Percentiles rank a stretch among this genome's conserved stretches.
Conservation (phyloP, 768 basidiomycete species). For the Sutorius australiensis region DNA sequence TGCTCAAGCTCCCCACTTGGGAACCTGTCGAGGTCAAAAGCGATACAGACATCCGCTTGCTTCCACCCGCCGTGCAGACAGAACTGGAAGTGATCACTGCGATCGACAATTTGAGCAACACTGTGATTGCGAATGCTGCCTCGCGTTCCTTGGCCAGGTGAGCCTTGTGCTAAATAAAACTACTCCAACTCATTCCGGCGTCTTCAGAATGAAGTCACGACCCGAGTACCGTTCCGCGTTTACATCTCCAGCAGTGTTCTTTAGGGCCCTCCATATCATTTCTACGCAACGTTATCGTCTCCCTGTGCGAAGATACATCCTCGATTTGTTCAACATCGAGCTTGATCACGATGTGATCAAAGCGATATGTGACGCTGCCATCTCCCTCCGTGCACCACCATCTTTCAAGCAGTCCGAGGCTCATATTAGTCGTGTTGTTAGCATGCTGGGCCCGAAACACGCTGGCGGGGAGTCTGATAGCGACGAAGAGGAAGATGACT, state of each 20-base stretch:
- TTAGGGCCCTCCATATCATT: conserved; percentile 81
- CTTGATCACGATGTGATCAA: conserved; percentile 60
- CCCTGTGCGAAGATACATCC: conserved; percentile 86
- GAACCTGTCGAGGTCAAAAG: conserved; percentile 32
- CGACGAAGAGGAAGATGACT: conserved; percentile 53
- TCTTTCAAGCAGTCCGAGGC: conserved; percentile 42
- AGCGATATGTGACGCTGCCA: conserved; percentile 49
- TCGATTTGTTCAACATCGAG: conserved; percentile 88
- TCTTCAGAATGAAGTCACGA: conserved; percentile 66
- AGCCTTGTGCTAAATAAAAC: conserved; percentile 16
- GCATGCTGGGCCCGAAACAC: conserved; percentile 58
- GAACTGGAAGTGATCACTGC: conserved; percentile 86
- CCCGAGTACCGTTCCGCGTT: conserved; percentile 75
- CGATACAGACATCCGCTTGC: conserved; percentile 44
- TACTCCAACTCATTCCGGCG: neutral
- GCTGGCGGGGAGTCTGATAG: conserved; percentile 54
- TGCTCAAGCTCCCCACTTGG: conserved; percentile 70
- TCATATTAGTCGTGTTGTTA: conserved; percentile 47
- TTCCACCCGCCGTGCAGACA: conserved; percentile 60
- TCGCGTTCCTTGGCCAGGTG: conserved; percentile 86
- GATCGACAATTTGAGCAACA: conserved; percentile 91
- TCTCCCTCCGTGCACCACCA: conserved; percentile 46
- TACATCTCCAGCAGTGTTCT: conserved; percentile 72
- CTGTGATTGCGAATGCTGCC: conserved; percentile 92
- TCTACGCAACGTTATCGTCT: conserved; percentile 88